These are phyloP conservation scores for Didymella glomerata DNA, from an alignment of 2,329 filamentous ascomycete species.

Conservation along the genomic window DNA sequence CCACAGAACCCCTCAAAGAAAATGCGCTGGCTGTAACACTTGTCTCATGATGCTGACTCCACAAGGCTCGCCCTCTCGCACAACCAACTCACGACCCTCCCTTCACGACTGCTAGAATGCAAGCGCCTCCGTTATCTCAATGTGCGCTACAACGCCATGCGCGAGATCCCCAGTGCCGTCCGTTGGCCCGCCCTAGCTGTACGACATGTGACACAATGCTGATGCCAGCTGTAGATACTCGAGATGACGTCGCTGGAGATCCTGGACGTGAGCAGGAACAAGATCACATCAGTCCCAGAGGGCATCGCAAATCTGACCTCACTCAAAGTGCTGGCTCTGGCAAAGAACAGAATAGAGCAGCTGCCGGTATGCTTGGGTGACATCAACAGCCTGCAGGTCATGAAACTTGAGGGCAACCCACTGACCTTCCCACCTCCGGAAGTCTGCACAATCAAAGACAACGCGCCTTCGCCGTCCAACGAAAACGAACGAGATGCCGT, in stretches of 20 bases:
- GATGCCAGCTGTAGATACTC: slow-evolving; percentile 70
- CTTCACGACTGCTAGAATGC: slow-evolving; percentile 76
- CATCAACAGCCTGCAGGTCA: slow-evolving; percentile 86
- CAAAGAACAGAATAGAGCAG: slow-evolving; percentile 85
- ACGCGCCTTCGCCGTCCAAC: slow-evolving; percentile 57
- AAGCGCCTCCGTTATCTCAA: slow-evolving; percentile 81
- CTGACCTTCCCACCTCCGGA: slow-evolving; percentile 74
- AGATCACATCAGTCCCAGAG: slow-evolving; percentile 77
- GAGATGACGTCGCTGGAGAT: slow-evolving; percentile 88
- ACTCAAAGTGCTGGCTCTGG: slow-evolving; percentile 86
- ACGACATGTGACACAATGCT: slow-evolving; percentile 11
- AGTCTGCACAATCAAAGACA: slow-evolving; percentile 53
- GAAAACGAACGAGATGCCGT: slow-evolving; percentile 68
- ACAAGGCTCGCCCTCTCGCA: slow-evolving; percentile 80
- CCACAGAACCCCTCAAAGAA: not conserved
- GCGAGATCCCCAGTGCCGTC: slow-evolving; percentile 71
- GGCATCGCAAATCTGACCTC: slow-evolving; percentile 83
- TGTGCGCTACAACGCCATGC: slow-evolving; percentile 77
- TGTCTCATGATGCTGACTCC: slow-evolving; percentile 9
- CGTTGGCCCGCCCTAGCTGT: slow-evolving; percentile 41
- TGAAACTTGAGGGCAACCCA: slow-evolving; percentile 90
- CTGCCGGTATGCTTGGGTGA: slow-evolving; percentile 85
- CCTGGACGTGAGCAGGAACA: slow-evolving; percentile 89
- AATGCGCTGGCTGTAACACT: slow-evolving; percentile 1
- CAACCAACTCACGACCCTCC: slow-evolving; percentile 76